These are phyloP conservation scores for Penicillium concentricum DNA, from an alignment of 2,329 filamentous ascomycete genomes.

Conservation along the genomic window DNA sequence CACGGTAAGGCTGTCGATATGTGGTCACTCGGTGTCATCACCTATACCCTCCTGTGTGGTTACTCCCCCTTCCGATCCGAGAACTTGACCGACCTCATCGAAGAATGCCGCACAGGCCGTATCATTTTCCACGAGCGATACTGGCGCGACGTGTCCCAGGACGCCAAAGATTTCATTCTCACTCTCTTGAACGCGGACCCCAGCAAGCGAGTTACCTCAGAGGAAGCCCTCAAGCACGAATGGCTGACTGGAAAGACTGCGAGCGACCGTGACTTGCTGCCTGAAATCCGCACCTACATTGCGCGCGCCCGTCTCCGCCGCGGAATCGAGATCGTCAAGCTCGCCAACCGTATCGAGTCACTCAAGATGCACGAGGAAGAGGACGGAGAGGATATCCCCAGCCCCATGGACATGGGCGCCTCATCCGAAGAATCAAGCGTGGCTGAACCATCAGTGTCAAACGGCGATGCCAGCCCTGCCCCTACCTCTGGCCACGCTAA, in stretches of 20 bases:
- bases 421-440: conserved; percentile 44
- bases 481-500: conserved; percentile 36
- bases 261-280: conserved; percentile 93
- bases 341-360: conserved; percentile 90
- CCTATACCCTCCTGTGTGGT: conserved; percentile 94
- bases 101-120: conserved; percentile 80
- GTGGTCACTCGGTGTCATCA: conserved; percentile 99
- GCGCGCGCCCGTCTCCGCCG: conserved; percentile 86
- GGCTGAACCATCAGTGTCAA: conserved; percentile 14
- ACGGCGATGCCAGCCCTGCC: conserved; percentile 19
- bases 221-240: conserved; percentile 75
- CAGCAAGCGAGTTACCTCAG: conserved; percentile 72
- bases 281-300: conserved; percentile 93
- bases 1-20: conserved; percentile 98
- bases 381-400: conserved; percentile 68
- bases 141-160: conserved; percentile 94
- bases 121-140: conserved; percentile 97
- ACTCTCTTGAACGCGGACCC: conserved; percentile 76
- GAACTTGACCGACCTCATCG: conserved; percentile 86
- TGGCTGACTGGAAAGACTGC: conserved; percentile 93
- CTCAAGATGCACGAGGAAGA: conserved; percentile 93
- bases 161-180: conserved; percentile 93
- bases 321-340: conserved; percentile 93
- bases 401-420: conserved; percentile 58
- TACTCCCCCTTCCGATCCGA: conserved; percentile 98